phyloP scores from a whole-genome alignment of 129 eudicot genomes.

The Oenanthe sinensis region DNA sequence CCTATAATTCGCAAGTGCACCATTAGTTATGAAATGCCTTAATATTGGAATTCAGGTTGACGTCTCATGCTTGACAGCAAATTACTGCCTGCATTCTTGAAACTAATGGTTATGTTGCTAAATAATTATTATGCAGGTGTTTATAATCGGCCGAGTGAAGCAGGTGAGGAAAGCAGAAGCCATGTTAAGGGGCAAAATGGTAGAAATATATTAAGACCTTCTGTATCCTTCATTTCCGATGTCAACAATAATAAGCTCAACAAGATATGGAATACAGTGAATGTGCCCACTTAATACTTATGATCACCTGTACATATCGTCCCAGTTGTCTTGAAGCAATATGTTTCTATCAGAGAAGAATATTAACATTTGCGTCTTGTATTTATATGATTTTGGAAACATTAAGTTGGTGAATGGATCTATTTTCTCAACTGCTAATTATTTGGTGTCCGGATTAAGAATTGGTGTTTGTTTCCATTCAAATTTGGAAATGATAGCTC shows the following conservation, averaged over 20 bases:
- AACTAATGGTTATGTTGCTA: not conserved
- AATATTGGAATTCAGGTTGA: not conserved
- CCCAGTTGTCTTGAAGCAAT: not conserved
- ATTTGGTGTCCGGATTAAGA: not conserved
- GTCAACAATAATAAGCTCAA: constrained; percentile 28
- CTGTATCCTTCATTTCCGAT: constrained; percentile 5
- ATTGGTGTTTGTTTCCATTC: too few species aligned
- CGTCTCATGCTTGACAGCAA: not conserved
- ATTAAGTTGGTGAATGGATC: not conserved
- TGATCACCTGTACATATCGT: not conserved
- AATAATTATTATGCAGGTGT: constrained; percentile 36
- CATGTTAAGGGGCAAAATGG: constrained; percentile 80
- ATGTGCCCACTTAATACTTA: not conserved
- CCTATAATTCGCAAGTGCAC: not conserved
- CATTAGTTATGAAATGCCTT: not conserved
- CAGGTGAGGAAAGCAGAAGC: constrained; percentile 96
- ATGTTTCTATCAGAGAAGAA: not conserved
- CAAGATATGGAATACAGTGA: constrained; percentile 7
- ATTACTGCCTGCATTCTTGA: too few species aligned
- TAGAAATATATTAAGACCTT: constrained; percentile 32
- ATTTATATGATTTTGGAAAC: not conserved
- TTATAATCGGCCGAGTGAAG: constrained; percentile 77
- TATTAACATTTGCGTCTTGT: not conserved
- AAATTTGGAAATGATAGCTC: not conserved
- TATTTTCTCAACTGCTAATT: not conserved